Evolutionary conservation across 805 yeast genomes (phyloP).

Genomic region (Kregervanrija pseudodelftensis): DNA sequence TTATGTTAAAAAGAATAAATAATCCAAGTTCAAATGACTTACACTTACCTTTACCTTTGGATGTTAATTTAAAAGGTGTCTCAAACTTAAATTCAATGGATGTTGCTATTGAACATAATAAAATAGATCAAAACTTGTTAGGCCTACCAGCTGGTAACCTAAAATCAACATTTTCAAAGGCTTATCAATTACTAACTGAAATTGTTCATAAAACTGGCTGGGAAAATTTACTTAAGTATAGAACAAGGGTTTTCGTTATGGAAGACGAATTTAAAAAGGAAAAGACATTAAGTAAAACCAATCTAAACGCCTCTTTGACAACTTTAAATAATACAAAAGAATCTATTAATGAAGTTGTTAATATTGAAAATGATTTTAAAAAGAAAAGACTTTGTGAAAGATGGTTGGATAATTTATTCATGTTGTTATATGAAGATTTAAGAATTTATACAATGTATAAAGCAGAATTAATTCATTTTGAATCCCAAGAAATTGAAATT

Average conservation of each 20-base stretch:
- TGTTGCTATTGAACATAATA: constrained; percentile 57
- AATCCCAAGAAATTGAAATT: constrained; percentile 61
- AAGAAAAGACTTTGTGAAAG: constrained; percentile 64
- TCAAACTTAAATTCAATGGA: constrained; percentile 59
- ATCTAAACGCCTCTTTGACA: neutral
- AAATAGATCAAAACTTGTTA: constrained; percentile 52
- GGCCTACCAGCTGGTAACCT: constrained; percentile 66
- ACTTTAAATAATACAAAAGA: neutral
- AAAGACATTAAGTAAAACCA: neutral
- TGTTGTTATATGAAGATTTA: constrained; percentile 66
- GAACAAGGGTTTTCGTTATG: constrained; percentile 65
- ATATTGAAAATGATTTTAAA: constrained; percentile 36
- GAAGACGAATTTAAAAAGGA: constrained; percentile 50
- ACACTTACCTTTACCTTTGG: constrained; percentile 72
- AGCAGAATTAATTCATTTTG: constrained; percentile 82
- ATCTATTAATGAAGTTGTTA: neutral
- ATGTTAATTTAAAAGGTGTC: constrained; percentile 65
- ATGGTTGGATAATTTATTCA: constrained; percentile 66
- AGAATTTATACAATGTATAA: constrained; percentile 88
- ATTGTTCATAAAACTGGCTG: constrained; percentile 65
- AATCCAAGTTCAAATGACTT: constrained; percentile 45
- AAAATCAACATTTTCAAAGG: constrained; percentile 47
- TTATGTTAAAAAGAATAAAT: constrained; percentile 51
- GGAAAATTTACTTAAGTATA: constrained; percentile 54
- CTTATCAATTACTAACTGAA: constrained; percentile 56